Evolutionary conservation across 192 early-diverging fungal species (phyloP).

Genomic region (Geosiphon pyriformis): DNA sequence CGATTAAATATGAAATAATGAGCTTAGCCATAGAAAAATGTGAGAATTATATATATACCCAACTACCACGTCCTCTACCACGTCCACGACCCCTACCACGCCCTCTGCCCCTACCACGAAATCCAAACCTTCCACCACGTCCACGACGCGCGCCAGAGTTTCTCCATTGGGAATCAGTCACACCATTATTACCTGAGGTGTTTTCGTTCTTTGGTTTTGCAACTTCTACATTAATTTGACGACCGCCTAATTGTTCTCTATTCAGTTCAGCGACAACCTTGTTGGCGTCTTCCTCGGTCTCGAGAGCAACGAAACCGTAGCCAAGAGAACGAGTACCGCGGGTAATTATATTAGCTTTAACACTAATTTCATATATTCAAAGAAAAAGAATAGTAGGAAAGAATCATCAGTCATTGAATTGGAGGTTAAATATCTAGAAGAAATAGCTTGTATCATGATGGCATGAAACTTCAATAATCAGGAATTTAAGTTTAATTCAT

Average conservation of each 20-base stretch:
- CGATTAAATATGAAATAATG: background rate
- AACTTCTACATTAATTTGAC: slow-evolving; percentile 85
- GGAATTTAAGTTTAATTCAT: no score
- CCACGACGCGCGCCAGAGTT: slow-evolving; percentile 27
- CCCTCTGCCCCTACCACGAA: slow-evolving; percentile 36
- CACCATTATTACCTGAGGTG: slow-evolving; percentile 27
- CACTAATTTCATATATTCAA: slow-evolving; percentile 32
- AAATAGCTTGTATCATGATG: no score
- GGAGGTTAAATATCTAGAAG: no score
- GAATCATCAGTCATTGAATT: background rate
- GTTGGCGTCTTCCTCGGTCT: slow-evolving; percentile 59
- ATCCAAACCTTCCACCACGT: slow-evolving; percentile 13
- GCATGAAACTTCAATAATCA: no score
- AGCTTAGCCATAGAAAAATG: background rate
- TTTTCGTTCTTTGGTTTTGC: slow-evolving; percentile 64
- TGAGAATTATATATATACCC: slow-evolving; percentile 3
- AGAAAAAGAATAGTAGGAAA: background rate
- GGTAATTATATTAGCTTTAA: slow-evolving; percentile 75
- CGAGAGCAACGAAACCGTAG: slow-evolving; percentile 91
- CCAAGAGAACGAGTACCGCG: slow-evolving; percentile 80
- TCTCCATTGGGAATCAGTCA: slow-evolving; percentile 27
- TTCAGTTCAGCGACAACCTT: slow-evolving; percentile 68
- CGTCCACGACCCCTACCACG: slow-evolving; percentile 39
- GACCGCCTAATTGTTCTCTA: slow-evolving; percentile 80
- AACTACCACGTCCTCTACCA: slow-evolving; percentile 24